phyloP scores from a whole-genome alignment of 1,284 basidiomycete species.

The Cryptococcus maquisensis region DNA sequence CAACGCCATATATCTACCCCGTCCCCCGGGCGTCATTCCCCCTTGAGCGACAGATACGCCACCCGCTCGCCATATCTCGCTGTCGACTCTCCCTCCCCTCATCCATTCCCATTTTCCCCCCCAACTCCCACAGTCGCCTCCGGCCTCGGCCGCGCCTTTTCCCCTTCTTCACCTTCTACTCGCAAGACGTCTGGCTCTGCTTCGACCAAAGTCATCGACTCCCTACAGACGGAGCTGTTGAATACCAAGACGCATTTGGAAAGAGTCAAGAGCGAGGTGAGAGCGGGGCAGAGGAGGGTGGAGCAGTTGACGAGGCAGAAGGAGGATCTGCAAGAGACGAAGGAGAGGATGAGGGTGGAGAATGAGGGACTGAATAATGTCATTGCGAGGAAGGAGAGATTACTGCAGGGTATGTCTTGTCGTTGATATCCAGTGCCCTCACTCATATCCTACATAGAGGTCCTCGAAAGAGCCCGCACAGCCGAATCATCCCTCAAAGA shows the following conservation, averaged over 20 bases:
- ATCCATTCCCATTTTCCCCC: constrained; percentile 9
- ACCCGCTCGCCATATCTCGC: constrained; percentile 25
- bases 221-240: constrained; percentile 39
- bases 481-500: constrained; percentile 36
- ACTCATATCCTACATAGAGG: constrained; percentile 21
- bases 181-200: constrained; percentile 9
- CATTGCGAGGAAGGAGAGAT: constrained; percentile 41
- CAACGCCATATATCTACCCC: constrained; percentile 5
- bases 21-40: not conserved
- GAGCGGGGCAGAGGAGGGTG: constrained; percentile 33
- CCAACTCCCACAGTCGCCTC: constrained; percentile 8
- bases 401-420: constrained; percentile 34
- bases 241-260: constrained; percentile 35
- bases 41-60: no score
- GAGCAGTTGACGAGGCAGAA: constrained; percentile 42
- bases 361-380: constrained; percentile 44
- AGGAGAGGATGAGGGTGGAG: constrained; percentile 43
- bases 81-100: constrained; percentile 14
- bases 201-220: constrained; percentile 41
- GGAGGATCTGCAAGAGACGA: constrained; percentile 46
- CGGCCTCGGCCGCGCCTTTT: not conserved
- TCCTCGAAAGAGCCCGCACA: constrained; percentile 40
- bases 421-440: not conserved
- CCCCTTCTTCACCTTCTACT: not conserved
- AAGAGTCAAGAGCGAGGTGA: constrained; percentile 34